Base-by-base conservation (phyloP, 257 asterid species). In the Hygrophila difformis region DNA sequence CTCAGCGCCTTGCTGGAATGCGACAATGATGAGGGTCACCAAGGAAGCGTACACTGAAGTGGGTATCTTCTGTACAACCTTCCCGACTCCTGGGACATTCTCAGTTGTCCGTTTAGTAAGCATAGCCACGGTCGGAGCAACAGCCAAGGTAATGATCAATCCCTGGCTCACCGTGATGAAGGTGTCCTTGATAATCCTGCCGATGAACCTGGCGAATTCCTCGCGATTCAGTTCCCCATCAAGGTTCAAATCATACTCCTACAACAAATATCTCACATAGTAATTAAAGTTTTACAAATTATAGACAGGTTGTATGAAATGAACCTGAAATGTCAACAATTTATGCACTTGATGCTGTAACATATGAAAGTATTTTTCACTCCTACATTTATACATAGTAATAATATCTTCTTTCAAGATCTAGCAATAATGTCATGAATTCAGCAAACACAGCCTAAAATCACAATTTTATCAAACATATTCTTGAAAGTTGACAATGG, bases 91-190 rank as follows among this genome's bases (percentile, higher is more conserved):
- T 0, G 95, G 97, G n/a, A 84, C 75, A 26, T 87, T 87, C 69
- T 88, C 95, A 11, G 94, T 78, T 1, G 94, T 36, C 75, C 75
- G 70, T 65, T 84, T 84, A 19, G 95, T 81, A 12, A 84, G 61
- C 59, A 88, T 0, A 44, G 97, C 97, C 44, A 88, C 65, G 1
- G 94, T 70, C 43, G 97, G 97, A 53, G 95, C 93, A n/a, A 75
- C 79, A 16, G 94, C 97, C 63, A 88, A 55, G 16, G 93, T 51
- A 38, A 82, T 47, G 12, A 88, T 70, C 77, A 88, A 44, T 46
- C 93, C 89, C 53, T 77, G 89, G 53, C 95, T 84, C 10, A 84
- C 82, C 6, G 61, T 64, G 42, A 71, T 45, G 67, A 88, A 77
- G 5, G 93, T 61, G 49, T 88, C 95, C 54, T 79, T 79, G 19